Evolutionary conservation across 2,329 filamentous ascomycete genomes (phyloP).

Genomic region (Geosmithia putterillii): DNA sequence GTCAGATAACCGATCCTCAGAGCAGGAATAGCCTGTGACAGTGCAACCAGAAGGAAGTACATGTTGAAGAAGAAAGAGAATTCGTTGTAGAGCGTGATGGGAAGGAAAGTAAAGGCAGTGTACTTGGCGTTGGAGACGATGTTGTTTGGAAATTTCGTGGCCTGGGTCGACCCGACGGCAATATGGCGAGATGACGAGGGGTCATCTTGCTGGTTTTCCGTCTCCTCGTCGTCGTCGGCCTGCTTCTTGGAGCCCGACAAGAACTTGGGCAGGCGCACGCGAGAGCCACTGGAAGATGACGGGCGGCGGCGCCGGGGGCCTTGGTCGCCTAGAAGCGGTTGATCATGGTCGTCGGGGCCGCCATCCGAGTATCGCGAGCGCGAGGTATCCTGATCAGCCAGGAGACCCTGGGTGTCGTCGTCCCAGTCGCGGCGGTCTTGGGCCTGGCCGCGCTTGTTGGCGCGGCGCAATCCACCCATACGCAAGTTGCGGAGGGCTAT

Average conservation of each 20-base stretch:
- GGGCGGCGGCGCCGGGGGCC: conserved; percentile 14
- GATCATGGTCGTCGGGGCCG: conserved; percentile 52
- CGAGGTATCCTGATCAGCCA: conserved; percentile 49
- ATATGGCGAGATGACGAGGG: conserved; percentile 63
- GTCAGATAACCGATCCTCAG: conserved; percentile 88
- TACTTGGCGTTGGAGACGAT: conserved; percentile 96
- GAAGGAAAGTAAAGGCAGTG: conserved; percentile 86
- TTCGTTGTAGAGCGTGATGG: conserved; percentile 91
- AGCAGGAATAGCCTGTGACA: conserved; percentile 84
- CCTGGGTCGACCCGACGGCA: conserved; percentile 61
- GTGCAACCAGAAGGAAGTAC: conserved; percentile 90
- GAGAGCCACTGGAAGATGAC: conserved; percentile 24
- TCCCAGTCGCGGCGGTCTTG: conserved; percentile 42
- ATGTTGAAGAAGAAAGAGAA: conserved; percentile 99
- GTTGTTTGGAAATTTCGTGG: conserved; percentile 74
- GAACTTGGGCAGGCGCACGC: conserved; percentile 55
- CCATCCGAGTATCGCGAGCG: conserved; percentile 46
- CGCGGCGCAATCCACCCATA: conserved; percentile 50
- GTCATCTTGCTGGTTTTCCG: conserved; percentile 34
- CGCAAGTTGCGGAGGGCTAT: conserved; percentile 64
- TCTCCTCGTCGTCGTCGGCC: conserved; percentile 21
- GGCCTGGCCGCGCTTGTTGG: conserved; percentile 39
- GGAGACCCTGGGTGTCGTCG: conserved; percentile 54
- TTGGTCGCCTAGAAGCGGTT: conserved; percentile 50
- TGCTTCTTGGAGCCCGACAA: conserved; percentile 30